A percentile compares a stretch with the other conserved stretches of the same genome.
Evolutionary conservation across 2,329 filamentous ascomycete genomes (phyloP).

Genomic region (Claviceps spartinae): DNA sequence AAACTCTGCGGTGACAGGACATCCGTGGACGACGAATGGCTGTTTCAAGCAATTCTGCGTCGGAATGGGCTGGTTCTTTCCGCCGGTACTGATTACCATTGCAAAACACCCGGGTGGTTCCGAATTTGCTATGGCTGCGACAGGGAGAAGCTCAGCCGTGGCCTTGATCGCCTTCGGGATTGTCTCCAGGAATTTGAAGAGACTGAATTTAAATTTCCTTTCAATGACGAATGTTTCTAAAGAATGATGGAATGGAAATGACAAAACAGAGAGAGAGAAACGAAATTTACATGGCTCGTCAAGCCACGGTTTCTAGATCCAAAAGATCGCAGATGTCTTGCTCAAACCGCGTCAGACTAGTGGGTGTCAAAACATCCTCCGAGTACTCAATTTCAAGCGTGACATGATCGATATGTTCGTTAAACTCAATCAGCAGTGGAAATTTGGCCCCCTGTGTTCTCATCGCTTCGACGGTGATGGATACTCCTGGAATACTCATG

Average conservation of each 20-base stretch:
- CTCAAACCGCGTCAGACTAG: background rate
- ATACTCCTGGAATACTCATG: background rate
- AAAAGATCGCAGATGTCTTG: background rate
- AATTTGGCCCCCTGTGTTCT: background rate
- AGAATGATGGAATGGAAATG: background rate
- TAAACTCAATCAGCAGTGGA: background rate
- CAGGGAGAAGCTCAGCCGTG: background rate
- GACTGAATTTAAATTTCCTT: background rate
- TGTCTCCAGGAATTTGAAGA: background rate
- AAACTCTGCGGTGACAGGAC: background rate
- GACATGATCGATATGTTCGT: background rate
- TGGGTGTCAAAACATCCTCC: background rate
- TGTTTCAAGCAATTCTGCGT: background rate
- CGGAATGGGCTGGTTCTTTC: background rate
- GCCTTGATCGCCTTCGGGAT: background rate
- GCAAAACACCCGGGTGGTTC: background rate
- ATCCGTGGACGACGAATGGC: too few relatives aligned
- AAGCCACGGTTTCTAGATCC: background rate
- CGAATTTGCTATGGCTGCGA: background rate
- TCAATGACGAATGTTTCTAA: background rate
- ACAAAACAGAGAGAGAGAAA: background rate
- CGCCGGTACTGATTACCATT: background rate
- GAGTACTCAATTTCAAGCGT: background rate
- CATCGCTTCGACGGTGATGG: background rate
- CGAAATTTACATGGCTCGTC: background rate